A percentile compares a stretch with the other conserved stretches of the same genome.
Conservation (phyloP, 805 yeast genomes). For the Candida chauliodis region DNA sequence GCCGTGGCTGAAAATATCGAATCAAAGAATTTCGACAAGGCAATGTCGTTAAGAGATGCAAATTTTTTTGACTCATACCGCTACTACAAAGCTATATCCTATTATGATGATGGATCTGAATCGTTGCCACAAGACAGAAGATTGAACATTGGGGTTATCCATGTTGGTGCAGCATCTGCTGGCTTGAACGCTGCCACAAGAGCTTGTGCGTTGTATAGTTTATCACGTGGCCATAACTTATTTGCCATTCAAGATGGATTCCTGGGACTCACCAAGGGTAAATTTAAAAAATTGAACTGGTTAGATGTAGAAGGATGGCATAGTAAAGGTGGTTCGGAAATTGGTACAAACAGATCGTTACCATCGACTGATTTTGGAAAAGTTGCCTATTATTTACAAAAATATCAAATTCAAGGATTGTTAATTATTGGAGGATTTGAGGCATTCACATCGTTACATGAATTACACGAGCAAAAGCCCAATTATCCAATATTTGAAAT, state of each 20-base stretch:
- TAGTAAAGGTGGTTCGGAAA: slow-evolving; percentile 72
- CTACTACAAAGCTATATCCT: slow-evolving; percentile 56
- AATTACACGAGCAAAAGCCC: slow-evolving; percentile 56
- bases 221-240: slow-evolving; percentile 71
- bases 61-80: slow-evolving; percentile 62
- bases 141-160: slow-evolving; percentile 64
- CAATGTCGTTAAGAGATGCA: slow-evolving; percentile 68
- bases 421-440: slow-evolving; percentile 80
- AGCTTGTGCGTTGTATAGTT: slow-evolving; percentile 70
- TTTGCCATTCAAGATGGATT: slow-evolving; percentile 75
- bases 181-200: slow-evolving; percentile 76
- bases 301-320: slow-evolving; percentile 71
- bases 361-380: slow-evolving; percentile 68
- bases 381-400: slow-evolving; percentile 69
- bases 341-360: slow-evolving; percentile 73
- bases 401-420: slow-evolving; percentile 66
- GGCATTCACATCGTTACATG: slow-evolving; percentile 67
- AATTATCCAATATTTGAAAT: slow-evolving; percentile 70
- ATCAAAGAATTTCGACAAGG: slow-evolving; percentile 61
- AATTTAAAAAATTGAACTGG: slow-evolving; percentile 61
- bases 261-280: slow-evolving; percentile 62
- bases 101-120: slow-evolving; percentile 32
- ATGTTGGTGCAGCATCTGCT: slow-evolving; percentile 79
- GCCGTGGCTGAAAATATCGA: slow-evolving; percentile 70
- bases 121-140: slow-evolving; percentile 48